Evolutionary conservation across 73 alveolate genomes (phyloP).

Genomic region (Paramecium primaurelia): DNA sequence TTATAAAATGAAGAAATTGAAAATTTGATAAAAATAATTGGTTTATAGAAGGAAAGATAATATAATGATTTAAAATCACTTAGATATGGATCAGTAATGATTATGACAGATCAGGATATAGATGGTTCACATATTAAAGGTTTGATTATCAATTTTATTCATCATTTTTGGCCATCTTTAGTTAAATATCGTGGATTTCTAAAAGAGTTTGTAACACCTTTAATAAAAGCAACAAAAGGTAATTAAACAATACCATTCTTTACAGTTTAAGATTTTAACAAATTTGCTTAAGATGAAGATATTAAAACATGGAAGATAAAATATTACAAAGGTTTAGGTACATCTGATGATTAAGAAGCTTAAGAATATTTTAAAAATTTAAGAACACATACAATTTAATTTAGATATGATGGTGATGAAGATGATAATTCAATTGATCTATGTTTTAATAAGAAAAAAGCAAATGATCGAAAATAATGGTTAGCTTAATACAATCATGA

Average conservation of each 20-base stretch:
- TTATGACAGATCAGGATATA: constrained; percentile 99
- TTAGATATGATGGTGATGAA: constrained; percentile 81
- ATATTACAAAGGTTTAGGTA: constrained; percentile 99
- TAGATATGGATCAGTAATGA: constrained; percentile 92
- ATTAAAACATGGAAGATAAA: constrained; percentile 92
- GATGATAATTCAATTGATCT: constrained; percentile 98
- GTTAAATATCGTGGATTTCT: constrained; percentile 93
- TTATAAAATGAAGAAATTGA: constrained; percentile 96
- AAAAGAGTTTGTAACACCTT: constrained; percentile 98
- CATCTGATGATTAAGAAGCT: constrained; percentile 99
- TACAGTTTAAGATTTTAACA: constrained; percentile 96
- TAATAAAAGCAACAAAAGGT: constrained; percentile 93
- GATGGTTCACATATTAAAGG: constrained; percentile 99
- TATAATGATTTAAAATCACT: constrained; percentile 82
- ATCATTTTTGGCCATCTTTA: constrained; percentile 99
- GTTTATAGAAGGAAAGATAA: constrained; percentile 90
- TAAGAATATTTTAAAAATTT: constrained; percentile 97
- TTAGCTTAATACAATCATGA: constrained; percentile 80
- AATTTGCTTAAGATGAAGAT: constrained; percentile 78
- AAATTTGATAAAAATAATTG: constrained; percentile 95
- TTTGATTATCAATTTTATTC: constrained; percentile 96
- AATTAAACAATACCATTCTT: constrained; percentile 81
- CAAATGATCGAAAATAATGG: constrained; percentile 98
- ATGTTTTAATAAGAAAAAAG: constrained; percentile 95
- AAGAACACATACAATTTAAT: constrained; percentile 85